Conservation (phyloP, 352 stramenopile genomes). For the Pseudoperonospora humuli region DNA sequence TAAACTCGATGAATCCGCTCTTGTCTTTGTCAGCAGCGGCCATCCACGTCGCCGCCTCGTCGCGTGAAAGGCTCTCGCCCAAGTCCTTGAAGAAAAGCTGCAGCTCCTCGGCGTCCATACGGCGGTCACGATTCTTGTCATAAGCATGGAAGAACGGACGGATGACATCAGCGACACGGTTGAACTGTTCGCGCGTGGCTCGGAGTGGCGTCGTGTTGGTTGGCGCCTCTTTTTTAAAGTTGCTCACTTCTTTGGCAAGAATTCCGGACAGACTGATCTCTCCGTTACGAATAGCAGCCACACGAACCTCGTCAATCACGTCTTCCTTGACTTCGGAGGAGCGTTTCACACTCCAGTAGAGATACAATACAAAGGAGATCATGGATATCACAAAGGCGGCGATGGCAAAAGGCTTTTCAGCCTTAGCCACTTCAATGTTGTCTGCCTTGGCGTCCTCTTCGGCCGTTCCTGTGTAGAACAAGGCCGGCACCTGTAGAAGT, state of each 20-base stretch:
- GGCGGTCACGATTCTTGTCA: conserved; percentile 86
- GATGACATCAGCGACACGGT: conserved; percentile 88
- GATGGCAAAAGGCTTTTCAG: conserved; percentile 87
- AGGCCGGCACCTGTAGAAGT: conserved; percentile 90
- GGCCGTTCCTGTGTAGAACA: conserved; percentile 80
- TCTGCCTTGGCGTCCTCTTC: conserved; percentile 59
- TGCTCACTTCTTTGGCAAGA: conserved; percentile 64
- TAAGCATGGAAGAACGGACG: conserved; percentile 90
- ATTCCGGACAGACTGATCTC: conserved; percentile 78
- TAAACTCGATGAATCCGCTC: conserved; percentile 88
- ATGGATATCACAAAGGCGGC: conserved; percentile 86
- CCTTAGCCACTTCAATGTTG: conserved; percentile 54
- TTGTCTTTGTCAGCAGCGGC: conserved; percentile 87
- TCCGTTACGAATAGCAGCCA: conserved; percentile 58
- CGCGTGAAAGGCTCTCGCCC: conserved; percentile 76
- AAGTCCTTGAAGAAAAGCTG: conserved; percentile 92
- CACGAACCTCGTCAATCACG: conserved; percentile 61
- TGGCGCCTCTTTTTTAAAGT: conserved; percentile 42
- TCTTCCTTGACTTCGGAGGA: conserved; percentile 60
- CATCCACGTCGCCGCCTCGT: conserved; percentile 84
- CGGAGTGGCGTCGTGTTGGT: conserved; percentile 44
- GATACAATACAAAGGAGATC: conserved; percentile 87
- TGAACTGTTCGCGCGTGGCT: conserved; percentile 39
- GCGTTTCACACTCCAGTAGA: conserved; percentile 87
- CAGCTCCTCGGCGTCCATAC: conserved; percentile 90